Base-by-base conservation (phyloP, 495 filamentous ascomycete genomes). In the Podospora bellae-mahoneyi region DNA sequence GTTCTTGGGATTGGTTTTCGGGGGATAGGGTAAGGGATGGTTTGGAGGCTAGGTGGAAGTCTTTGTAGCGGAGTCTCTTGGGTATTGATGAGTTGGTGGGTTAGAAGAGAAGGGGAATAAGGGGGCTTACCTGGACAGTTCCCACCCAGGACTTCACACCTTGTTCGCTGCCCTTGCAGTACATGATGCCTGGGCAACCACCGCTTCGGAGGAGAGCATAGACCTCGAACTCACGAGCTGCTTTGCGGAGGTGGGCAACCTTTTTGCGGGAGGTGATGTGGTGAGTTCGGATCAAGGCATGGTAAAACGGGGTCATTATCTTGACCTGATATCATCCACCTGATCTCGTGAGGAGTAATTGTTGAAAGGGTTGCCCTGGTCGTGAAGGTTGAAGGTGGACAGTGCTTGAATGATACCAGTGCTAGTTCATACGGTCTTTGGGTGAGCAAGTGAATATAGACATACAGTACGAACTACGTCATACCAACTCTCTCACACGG, bases 231-330 rank as follows among this genome's bases (percentile, higher is more conserved):
- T 82, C 77, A 54, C 83, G 78, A 3, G 91, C 88, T 4, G 89
- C 87, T 64, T 87, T 85, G 72, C 85, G 87, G 23, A 93, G 80
- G 15, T 84, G 83, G 13, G 85, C 82, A 19, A 93, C 84, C 75
- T 93, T 93, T 67, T 91, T 91, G 60, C 90, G 90, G 10, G 90
- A 92, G 28, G 90, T 92, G 76, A 93, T 93, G 78, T 93, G 91
- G 74, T 93, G 91, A 4, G 90, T 93, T 54, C 89, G 84, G 48
- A 93, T 91, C 61, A 93, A 78, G 27, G 90, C 86, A 68, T 87
- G 83, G 71, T 81, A 87, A 54, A 81, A 55, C n/a, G 64, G 55
- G 6, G 7, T 58, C 55, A 58, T 58, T 1, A 20, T 58, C 15
- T 48, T 13, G 39, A 48, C 2, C 13, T 48, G 5, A 48, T 5